Base-by-base conservation (phyloP, 352 stramenopile genomes). In the Phytophthora agathidicida region DNA sequence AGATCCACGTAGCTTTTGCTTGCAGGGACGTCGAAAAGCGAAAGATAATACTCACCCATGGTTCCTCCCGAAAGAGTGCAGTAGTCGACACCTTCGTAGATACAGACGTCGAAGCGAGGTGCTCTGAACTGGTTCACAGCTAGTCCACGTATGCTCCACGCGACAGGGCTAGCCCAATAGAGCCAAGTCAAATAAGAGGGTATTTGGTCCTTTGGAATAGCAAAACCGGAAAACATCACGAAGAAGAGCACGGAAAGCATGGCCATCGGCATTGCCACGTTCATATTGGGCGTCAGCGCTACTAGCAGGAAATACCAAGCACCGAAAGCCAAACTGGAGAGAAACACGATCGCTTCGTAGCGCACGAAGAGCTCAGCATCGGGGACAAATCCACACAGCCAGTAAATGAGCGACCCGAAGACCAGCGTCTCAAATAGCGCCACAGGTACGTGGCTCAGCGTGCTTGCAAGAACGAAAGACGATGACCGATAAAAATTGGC, bases 401-500 rank as follows among this genome's bases (percentile, higher is more conserved):
- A 96, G 55, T 94, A 96, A 24, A 94, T 57, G 24, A 96, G 62
- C 7, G 70, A 87, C 9, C 83, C 87, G 62, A 96, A 94, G 14
- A 89, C 63, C 5, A 93, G 38, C 3, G 77, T 77, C 66, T 94
- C 85, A 31, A 89, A 67, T 2, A 80, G 13, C 60, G 63, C 51
- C 46, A 83, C 70, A 24, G 77, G 61, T 16, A 83, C 42, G 30
- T 75, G 59, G 33, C 65, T 68, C 8, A 82, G 23, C 1, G 68
- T 65, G 20, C 58, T 76, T 39, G 65, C 77, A 37, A 93, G 49
- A 32, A 93, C 72, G 31, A 92, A 96, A 14, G 79, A 83, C 7
- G 74, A 83, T 11, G 85, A 73, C 7, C 80, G 75, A 54, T 86
- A 73, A n/a, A 77, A 77, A 22, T 77, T 77, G 27, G 68, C 50